Percentiles rank a stretch among this genome's conserved stretches.
Conservation (phyloP, 805 yeast species). For the Metschnikowia colocasiae region DNA sequence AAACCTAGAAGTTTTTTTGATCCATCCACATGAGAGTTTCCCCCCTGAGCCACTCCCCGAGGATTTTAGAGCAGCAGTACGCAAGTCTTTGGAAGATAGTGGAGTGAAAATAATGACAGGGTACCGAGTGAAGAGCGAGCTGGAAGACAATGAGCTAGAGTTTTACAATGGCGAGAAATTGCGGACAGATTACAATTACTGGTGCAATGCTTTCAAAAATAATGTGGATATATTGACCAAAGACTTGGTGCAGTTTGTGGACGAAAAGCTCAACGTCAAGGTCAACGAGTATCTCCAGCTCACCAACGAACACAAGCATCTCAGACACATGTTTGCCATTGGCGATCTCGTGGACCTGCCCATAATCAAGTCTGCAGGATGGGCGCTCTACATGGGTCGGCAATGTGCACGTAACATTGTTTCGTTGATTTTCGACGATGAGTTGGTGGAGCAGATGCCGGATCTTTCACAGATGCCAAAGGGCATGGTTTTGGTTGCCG, state of each 20-base stretch:
- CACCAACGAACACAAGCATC: slow-evolving; percentile 12
- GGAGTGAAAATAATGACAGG: slow-evolving; percentile 30
- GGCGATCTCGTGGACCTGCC: slow-evolving; percentile 41
- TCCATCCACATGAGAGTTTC: slow-evolving; percentile 35
- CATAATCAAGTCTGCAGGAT: slow-evolving; percentile 43
- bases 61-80: slow-evolving; percentile 27
- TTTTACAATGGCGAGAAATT: slow-evolving; percentile 28
- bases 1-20: slow-evolving; percentile 34
- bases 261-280: slow-evolving; percentile 26
- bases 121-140: slow-evolving; percentile 26
- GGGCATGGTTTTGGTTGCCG: slow-evolving; percentile 43
- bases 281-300: slow-evolving; percentile 39
- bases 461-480: slow-evolving; percentile 32
- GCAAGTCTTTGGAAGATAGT: slow-evolving; percentile 25
- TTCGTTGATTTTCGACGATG: slow-evolving; percentile 25
- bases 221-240: slow-evolving; percentile 28
- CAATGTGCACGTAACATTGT: slow-evolving; percentile 37
- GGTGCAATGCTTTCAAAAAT: slow-evolving; percentile 35
- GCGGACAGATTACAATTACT: slow-evolving; percentile 29
- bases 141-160: slow-evolving; percentile 22
- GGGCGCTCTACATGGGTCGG: slow-evolving; percentile 44
- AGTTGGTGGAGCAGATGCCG: slow-evolving; percentile 33
- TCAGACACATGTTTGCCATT: slow-evolving; percentile 30
- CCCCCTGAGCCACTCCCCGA: slow-evolving; percentile 38
- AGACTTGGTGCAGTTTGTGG: slow-evolving; percentile 23